Evolutionary conservation across 768 basidiomycete genomes (phyloP), one percentile per base, ranked within the genome.

Genomic region (Leccinum boreale): DNA sequence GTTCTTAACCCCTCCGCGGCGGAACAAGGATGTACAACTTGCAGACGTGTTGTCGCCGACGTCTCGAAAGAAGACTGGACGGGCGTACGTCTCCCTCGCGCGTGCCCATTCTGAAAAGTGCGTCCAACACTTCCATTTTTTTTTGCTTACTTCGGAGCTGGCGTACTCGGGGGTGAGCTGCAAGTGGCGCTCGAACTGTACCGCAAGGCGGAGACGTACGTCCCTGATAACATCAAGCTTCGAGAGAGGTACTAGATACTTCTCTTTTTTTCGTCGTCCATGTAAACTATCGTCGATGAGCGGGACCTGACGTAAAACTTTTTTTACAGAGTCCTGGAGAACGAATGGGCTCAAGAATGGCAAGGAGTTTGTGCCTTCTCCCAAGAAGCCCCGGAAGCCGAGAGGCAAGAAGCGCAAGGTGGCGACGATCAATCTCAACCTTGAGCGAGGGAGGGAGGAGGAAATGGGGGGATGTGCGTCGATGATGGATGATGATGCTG

Each of bases 241-340:
- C 84, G 86, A 81, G 89, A 90, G 79, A 89, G 92, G 92, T n/a
- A n/a, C n/a, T 92, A 80, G 82, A 85, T 85, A 79, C 80, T 83
- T n/a, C n/a, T n/a, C n/a, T 78, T 87, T n/a, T n/a, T n/a, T n/a
- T 39, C 72, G 74, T 87, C 72, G 72, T 85, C 69, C 76, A 84
- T 72, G 80, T 86, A 69, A 86, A 85, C 68, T 74, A 85, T 70
- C 79, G 79, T 78, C 79, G 79, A 73, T 64, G 81, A 69, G 81
- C 79, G 54, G 56, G 11, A 70, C 69, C 59, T 62, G 67, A 66
- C 68, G 4, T 4, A n/a, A 67, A 39, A 39, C 15, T n/a, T 33
- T 33, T 33, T 33, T 33, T 5, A 24, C 70, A 91, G 88, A 78
- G 89, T 91, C 70, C 84, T 90, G 73, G 89, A 90, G 74, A 85